A percentile compares a stretch with the other conserved stretches of the same genome.
Conservation (phyloP, 108 stramenopile species). For the Craspedostauros australis region DNA sequence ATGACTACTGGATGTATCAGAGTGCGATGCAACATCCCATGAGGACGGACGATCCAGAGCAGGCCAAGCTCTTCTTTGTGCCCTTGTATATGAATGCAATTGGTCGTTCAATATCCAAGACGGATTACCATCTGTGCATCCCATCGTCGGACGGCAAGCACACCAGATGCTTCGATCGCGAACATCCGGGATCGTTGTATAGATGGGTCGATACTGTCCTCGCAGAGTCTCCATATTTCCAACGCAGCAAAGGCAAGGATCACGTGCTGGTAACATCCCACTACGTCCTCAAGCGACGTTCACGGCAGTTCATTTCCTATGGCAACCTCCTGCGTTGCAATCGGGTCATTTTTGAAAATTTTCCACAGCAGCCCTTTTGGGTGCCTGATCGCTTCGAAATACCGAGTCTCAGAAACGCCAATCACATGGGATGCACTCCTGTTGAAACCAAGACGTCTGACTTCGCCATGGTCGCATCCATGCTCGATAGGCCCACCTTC, state of each 20-base stretch:
- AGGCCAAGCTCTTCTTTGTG: slow-evolving; percentile 27
- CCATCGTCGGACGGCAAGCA: too few species aligned
- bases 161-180: too few species aligned
- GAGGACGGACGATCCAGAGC: slow-evolving; percentile 15
- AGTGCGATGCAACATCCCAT: slow-evolving; percentile 19
- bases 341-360: too few species aligned
- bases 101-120: too few species aligned
- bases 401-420: too few species aligned
- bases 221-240: slow-evolving; percentile 2
- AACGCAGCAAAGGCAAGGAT: slow-evolving; percentile 13
- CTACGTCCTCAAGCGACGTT: not conserved
- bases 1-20: slow-evolving; percentile 18
- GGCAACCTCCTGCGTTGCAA: slow-evolving; percentile 9
- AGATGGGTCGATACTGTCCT: slow-evolving; percentile 1
- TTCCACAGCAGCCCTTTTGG: too few species aligned
- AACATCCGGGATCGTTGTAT: too few species aligned
- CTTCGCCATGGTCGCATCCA: slow-evolving; percentile 9
- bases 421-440: too few species aligned
- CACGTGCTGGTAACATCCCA: slow-evolving; percentile 14
- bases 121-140: too few species aligned
- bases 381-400: too few species aligned
- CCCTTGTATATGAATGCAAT: too few species aligned
- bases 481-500: slow-evolving; percentile 5
- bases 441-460: slow-evolving; percentile 13
- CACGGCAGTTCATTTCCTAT: too few species aligned